Evolutionary conservation across 2,329 filamentous ascomycete genomes (phyloP).

Genomic region (Aspergillus costaricaensis): DNA sequence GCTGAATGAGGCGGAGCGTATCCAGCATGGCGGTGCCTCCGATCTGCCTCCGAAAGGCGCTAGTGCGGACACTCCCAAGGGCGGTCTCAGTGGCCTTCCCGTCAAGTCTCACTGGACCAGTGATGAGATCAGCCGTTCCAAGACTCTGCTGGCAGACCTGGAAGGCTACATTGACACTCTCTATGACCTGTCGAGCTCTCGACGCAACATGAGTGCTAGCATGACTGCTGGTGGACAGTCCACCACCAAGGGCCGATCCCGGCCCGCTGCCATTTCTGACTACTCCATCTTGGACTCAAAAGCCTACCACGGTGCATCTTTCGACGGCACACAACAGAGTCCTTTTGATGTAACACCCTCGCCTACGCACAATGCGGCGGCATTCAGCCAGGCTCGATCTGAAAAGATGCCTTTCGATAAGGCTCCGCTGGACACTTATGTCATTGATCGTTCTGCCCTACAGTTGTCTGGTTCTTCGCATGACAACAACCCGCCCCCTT

Average conservation of each 20-base stretch:
- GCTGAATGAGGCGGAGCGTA: constrained; percentile 61
- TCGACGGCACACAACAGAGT: constrained; percentile 37
- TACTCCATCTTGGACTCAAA: constrained; percentile 31
- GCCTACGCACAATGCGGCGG: constrained; percentile 14
- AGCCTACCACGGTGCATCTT: constrained; percentile 39
- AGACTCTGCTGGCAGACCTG: constrained; percentile 61
- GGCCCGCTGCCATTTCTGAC: constrained; percentile 24
- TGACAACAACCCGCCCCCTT: constrained; percentile 44
- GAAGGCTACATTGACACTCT: constrained; percentile 65
- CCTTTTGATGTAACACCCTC: constrained; percentile 29
- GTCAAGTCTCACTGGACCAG: constrained; percentile 50
- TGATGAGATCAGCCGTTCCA: constrained; percentile 57
- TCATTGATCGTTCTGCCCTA: constrained; percentile 44
- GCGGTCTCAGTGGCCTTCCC: constrained; percentile 33
- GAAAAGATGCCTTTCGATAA: constrained; percentile 25
- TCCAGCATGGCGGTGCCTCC: constrained; percentile 52
- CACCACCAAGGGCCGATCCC: constrained; percentile 23
- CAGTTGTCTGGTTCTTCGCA: constrained; percentile 44
- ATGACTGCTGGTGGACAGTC: constrained; percentile 37
- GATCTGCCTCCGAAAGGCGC: constrained; percentile 40
- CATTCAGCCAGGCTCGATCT: constrained; percentile 14
- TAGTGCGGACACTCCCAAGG: constrained; percentile 33
- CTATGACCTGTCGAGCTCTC: constrained; percentile 62
- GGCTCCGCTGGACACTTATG: constrained; percentile 34
- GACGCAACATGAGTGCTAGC: constrained; percentile 48